phyloP scores from a whole-genome alignment of 1,284 basidiomycete species.

The Leccinum fallax region DNA sequence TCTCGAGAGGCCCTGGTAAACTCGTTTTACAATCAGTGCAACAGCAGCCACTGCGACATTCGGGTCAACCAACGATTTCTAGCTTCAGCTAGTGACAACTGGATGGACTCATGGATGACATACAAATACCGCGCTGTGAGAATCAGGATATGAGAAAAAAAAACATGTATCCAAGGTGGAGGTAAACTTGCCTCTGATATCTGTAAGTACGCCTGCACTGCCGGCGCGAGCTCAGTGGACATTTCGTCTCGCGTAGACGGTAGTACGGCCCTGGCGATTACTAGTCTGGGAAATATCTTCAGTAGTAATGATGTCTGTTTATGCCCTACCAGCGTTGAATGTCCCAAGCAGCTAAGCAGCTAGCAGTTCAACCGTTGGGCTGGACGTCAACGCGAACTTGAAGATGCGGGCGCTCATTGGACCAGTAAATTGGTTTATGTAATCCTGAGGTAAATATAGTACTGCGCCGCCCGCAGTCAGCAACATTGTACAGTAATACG shows the following conservation, averaged over 20 bases:
- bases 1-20: neutral
- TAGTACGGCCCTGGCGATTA: neutral
- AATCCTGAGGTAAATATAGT: neutral
- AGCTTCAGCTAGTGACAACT: neutral
- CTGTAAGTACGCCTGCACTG: constrained; percentile 19
- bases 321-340: neutral
- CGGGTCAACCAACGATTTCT: neutral
- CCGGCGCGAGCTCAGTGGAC: neutral
- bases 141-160: neutral
- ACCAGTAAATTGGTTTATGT: neutral
- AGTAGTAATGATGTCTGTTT: neutral
- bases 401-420: neutral
- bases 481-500: too few species aligned
- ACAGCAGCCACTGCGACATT: constrained; percentile 12
- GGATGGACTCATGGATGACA: neutral
- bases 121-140: constrained; percentile 18
- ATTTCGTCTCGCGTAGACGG: neutral
- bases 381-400: neutral
- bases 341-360: neutral
- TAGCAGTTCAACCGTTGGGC: too few species aligned
- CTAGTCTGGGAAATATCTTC: neutral
- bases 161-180: neutral
- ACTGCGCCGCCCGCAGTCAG: neutral
- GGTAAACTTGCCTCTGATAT: constrained; percentile 18
- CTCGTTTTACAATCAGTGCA: constrained; percentile 15